phyloP scores from a whole-genome alignment of 768 basidiomycete genomes.

The Amanita rubescens region DNA sequence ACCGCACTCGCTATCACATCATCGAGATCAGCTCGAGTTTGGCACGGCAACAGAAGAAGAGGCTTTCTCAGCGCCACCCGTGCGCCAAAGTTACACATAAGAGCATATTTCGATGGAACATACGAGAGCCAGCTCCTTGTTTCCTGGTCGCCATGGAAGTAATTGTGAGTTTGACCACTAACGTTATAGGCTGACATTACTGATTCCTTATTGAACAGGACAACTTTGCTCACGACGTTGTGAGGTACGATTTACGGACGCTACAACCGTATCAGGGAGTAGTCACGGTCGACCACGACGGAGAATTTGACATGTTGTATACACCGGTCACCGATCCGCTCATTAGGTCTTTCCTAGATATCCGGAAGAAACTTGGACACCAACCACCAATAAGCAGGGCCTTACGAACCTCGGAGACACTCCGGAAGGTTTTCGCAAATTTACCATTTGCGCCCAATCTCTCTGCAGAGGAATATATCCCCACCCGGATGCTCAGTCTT shows the following conservation, averaged over 20 bases:
- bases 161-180: conserved; percentile 50
- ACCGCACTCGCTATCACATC: conserved; percentile 86
- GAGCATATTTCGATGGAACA: conserved; percentile 84
- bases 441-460: conserved; percentile 92
- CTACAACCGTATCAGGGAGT: conserved; percentile 79
- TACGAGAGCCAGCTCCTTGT: conserved; percentile 72
- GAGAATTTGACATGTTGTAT: conserved; percentile 83
- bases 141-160: conserved; percentile 96
- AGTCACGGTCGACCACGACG: conserved; percentile 68
- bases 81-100: conserved; percentile 64
- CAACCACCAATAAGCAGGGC: conserved; percentile 49
- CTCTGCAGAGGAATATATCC: conserved; percentile 82
- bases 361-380: conserved; percentile 54
- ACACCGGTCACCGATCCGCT: conserved; percentile 80
- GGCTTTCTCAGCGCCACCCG: conserved; percentile 54
- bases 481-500: conserved; percentile 83
- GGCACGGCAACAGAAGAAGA: conserved; percentile 61
- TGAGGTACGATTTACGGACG: conserved; percentile 81
- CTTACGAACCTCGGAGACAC: conserved; percentile 42
- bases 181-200: background rate
- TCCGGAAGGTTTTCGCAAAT: conserved; percentile 58
- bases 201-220: conserved; percentile 43
- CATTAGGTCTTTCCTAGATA: conserved; percentile 66
- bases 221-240: conserved; percentile 93
- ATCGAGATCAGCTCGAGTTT: conserved; percentile 89